Evolutionary conservation across 1,284 basidiomycete genomes (phyloP).

Genomic region (Austroboletus niveus): DNA sequence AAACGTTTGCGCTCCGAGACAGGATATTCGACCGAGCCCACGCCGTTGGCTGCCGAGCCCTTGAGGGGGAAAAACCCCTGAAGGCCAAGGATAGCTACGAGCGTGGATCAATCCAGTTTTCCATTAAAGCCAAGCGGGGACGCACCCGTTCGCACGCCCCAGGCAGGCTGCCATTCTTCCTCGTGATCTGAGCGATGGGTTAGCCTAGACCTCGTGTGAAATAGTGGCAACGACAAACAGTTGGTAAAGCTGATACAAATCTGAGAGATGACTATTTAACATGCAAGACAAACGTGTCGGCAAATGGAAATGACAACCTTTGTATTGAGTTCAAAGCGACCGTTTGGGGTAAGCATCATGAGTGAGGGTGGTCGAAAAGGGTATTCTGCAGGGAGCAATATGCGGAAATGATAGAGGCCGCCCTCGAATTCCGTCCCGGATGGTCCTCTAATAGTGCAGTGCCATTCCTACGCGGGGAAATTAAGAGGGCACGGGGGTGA

Average conservation of each 20-base stretch:
- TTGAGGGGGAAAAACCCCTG: conserved; percentile 90
- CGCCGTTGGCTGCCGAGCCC: conserved; percentile 86
- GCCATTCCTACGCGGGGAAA: conserved; percentile 77
- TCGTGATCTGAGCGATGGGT: conserved; percentile 62
- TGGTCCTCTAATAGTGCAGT: conserved; percentile 92
- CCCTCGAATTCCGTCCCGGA: conserved; percentile 87
- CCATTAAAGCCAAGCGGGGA: conserved; percentile 21
- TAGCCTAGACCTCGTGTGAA: conserved; percentile 25
- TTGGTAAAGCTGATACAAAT: conserved; percentile 93
- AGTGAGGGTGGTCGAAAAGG: conserved; percentile 94
- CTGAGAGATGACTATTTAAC: conserved; percentile 38
- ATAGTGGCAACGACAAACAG: conserved; percentile 47
- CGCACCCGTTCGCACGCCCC: conserved; percentile 91
- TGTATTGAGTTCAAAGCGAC: conserved; percentile 92
- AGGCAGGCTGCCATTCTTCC: conserved; percentile 95
- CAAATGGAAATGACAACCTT: conserved; percentile 60
- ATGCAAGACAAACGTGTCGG: conserved; percentile 14
- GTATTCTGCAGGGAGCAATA: conserved; percentile 89
- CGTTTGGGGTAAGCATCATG: conserved; percentile 93
- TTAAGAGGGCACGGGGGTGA: conserved; percentile 25
- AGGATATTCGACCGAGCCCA: conserved; percentile 86
- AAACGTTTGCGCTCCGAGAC: conserved; percentile 77
- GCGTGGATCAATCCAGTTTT: conserved; percentile 11
- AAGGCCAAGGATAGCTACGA: conserved; percentile 80
- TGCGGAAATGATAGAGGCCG: conserved; percentile 89